A percentile compares a stretch with the other conserved stretches of the same genome.
These are phyloP conservation scores for Monosporascus sp. DNA, from an alignment of 2,329 filamentous ascomycete species.

Conservation along the genomic window DNA sequence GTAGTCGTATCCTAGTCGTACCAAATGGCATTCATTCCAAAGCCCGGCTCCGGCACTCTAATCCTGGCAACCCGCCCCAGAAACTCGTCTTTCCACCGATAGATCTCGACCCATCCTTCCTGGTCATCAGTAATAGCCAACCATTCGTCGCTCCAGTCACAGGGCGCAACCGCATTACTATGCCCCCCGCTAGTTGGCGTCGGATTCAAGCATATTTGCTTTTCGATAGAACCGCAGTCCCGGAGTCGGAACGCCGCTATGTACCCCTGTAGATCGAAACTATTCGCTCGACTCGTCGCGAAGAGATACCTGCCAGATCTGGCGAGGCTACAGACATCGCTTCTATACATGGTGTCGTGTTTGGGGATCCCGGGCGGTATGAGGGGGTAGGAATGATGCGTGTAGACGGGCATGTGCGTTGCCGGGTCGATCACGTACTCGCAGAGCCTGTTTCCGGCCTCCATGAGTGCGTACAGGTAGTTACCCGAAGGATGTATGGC, in stretches of 20 bases:
- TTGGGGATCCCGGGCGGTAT: constrained; percentile 66
- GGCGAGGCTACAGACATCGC: constrained; percentile 74
- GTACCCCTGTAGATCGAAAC: constrained; percentile 71
- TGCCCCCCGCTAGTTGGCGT: constrained; percentile 85
- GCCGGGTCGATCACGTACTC: constrained; percentile 73
- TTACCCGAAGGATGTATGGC: constrained; percentile 73
- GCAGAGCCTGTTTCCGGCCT: constrained; percentile 78
- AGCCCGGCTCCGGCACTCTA: constrained; percentile 79
- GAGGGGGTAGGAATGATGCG: constrained; percentile 68
- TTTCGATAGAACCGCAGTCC: constrained; percentile 64
- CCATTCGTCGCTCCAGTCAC: constrained; percentile 83
- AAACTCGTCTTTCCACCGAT: constrained; percentile 79
- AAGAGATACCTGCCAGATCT: constrained; percentile 70
- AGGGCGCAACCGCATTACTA: constrained; percentile 81
- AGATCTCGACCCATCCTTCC: constrained; percentile 81
- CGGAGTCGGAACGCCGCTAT: constrained; percentile 72
- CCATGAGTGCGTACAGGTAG: constrained; percentile 83
- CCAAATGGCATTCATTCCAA: constrained; percentile 97
- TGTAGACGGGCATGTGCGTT: constrained; percentile 73
- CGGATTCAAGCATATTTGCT: constrained; percentile 74
- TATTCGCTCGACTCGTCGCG: constrained; percentile 76
- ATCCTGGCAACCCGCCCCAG: constrained; percentile 70
- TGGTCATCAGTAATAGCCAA: constrained; percentile 86
- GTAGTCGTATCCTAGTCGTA: constrained; percentile 53
- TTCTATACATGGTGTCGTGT: constrained; percentile 64